phyloP scores from a whole-genome alignment of 2,329 filamentous ascomycete species.

The Colletotrichum coccodes region DNA sequence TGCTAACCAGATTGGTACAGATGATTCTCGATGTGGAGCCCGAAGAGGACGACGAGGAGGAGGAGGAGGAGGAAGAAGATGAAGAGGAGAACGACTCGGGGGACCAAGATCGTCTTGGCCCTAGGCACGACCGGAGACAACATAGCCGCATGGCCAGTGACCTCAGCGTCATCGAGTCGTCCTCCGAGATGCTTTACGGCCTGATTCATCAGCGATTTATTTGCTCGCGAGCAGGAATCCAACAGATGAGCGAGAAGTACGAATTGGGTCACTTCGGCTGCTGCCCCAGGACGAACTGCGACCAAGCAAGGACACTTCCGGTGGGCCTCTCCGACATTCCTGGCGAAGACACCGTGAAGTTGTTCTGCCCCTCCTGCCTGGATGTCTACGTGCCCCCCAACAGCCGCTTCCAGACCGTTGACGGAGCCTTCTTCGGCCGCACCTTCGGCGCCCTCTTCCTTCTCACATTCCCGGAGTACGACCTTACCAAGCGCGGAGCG shows the following conservation, averaged over 20 bases:
- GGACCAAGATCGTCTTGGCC: constrained; percentile 64
- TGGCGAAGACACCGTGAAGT: constrained; percentile 96
- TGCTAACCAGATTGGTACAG: constrained; percentile 48
- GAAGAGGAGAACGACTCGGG: constrained; percentile 77
- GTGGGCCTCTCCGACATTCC: constrained; percentile 95
- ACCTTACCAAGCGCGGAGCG: constrained; percentile 78
- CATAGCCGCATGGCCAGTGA: constrained; percentile 89
- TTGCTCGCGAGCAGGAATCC: constrained; percentile 93
- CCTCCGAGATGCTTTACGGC: constrained; percentile 97
- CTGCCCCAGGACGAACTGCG: constrained; percentile 94
- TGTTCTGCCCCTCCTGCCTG: constrained; percentile 96
- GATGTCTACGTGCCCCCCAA: constrained; percentile 98
- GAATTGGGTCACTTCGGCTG: constrained; percentile 95
- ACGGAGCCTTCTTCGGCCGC: constrained; percentile 97
- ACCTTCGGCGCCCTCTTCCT: constrained; percentile 98
- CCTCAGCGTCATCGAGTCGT: constrained; percentile 94
- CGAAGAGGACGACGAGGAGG: constrained; percentile 90
- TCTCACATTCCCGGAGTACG: constrained; percentile 97
- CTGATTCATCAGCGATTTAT: constrained; percentile 99
- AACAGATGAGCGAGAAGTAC: constrained; percentile 99
- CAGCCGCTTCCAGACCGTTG: constrained; percentile 95
- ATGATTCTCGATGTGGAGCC: constrained; percentile 99
- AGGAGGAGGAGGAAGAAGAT: constrained; percentile 82
- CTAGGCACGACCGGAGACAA: constrained; percentile 75
- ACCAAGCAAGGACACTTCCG: constrained; percentile 88